These are phyloP conservation scores for Cenchrus americanus DNA, from an alignment of 176 grass and related monocot species.

Conservation along the genomic window DNA sequence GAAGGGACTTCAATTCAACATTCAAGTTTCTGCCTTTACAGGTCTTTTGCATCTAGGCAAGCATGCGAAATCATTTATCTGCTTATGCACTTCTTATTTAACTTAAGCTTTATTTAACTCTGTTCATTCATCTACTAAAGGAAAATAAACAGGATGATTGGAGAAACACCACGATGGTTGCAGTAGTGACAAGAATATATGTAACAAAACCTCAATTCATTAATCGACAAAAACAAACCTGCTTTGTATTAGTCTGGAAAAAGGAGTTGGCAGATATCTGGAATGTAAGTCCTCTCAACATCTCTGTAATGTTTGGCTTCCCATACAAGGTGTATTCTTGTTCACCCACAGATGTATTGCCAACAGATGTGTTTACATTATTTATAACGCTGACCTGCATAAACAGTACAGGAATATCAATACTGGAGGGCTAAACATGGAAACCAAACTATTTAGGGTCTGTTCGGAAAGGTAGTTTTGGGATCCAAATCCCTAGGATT, in stretches of 20 bases:
- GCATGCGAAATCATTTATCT: conserved; percentile 4
- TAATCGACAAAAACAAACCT: conserved; percentile 55
- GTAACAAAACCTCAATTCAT: conserved; percentile 10
- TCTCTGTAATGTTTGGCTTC: conserved; percentile 82
- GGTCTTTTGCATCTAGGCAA: conserved; percentile 11
- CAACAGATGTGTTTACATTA: conserved; percentile 93
- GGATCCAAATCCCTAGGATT: conserved; percentile 1
- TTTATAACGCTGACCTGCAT: conserved; percentile 82
- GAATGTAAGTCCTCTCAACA: conserved; percentile 93
- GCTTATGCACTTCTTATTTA: conserved; percentile 21
- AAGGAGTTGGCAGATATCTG: conserved; percentile 99
- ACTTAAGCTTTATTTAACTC: background rate
- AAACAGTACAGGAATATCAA: conserved; percentile 25
- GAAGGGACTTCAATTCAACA: conserved; percentile 16
- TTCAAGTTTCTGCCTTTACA: background rate
- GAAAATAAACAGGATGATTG: background rate
- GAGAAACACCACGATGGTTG: background rate
- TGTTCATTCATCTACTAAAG: conserved; percentile 30
- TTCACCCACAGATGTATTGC: conserved; percentile 87
- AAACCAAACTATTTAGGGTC: background rate
- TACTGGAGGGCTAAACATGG: conserved; percentile 23
- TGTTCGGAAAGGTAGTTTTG: background rate
- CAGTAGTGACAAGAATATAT: background rate
- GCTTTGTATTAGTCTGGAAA: conserved; percentile 97
- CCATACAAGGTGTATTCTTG: conserved; percentile 89